These are phyloP conservation scores for Phialocephala sp. DNA, from an alignment of 2,329 filamentous ascomycete species.

Conservation along the genomic window DNA sequence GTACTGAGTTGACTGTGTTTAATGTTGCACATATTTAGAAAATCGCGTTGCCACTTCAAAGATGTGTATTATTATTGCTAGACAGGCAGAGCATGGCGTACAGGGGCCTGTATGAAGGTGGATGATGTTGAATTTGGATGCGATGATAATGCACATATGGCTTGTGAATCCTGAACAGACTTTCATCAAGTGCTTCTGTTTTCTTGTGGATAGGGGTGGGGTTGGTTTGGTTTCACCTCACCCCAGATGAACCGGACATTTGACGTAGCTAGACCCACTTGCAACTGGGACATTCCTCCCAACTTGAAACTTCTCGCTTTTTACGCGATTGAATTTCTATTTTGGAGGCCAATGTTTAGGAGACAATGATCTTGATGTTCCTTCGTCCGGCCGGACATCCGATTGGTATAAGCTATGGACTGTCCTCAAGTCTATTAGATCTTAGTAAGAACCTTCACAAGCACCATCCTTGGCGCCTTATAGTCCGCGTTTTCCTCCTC, in stretches of 20 bases:
- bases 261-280: too few species aligned
- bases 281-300: too few species aligned
- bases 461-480: too few species aligned
- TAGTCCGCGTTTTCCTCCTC: too few species aligned
- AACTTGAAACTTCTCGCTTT: too few species aligned
- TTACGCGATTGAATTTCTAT: too few species aligned
- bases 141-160: conserved; percentile 1
- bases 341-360: too few species aligned
- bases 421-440: too few species aligned
- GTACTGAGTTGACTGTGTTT: conserved; percentile 35
- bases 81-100: conserved; percentile 3
- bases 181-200: neutral
- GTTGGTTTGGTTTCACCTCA: neutral
- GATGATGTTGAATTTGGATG: neutral
- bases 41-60: conserved; percentile 5
- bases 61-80: conserved; percentile 13
- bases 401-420: too few species aligned
- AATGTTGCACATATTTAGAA: conserved; percentile 8
- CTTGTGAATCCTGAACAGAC: conserved; percentile 2
- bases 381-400: neutral
- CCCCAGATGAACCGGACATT: neutral
- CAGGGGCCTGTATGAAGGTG: neutral
- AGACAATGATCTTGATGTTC: neutral
- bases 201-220: neutral
- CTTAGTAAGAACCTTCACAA: too few species aligned